phyloP scores from a whole-genome alignment of 768 basidiomycete species.

The Porpolomopsis calyptriformis region DNA sequence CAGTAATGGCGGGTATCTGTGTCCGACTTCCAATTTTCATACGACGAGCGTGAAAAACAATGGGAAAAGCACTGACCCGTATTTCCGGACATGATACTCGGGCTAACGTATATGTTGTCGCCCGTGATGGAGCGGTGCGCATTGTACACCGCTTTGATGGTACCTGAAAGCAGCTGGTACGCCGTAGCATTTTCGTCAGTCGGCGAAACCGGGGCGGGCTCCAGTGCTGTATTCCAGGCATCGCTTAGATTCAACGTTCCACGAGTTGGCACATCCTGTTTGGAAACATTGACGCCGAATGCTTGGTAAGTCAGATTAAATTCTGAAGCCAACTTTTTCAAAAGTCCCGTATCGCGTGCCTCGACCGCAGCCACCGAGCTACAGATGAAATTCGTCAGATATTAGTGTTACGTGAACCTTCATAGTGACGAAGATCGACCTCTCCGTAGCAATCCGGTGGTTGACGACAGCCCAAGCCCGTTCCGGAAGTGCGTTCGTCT shows the following conservation, averaged over 20 bases:
- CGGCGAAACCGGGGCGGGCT: slow-evolving; percentile 60
- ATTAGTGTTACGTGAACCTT: too few relatives aligned
- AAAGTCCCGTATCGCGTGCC: slow-evolving; percentile 33
- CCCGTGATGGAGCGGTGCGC: slow-evolving; percentile 30
- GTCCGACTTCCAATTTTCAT: slow-evolving; percentile 10
- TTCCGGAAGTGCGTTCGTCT: slow-evolving; percentile 75
- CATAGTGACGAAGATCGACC: slow-evolving; percentile 26
- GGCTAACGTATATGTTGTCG: slow-evolving; percentile 35
- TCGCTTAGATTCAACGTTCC: slow-evolving; percentile 45
- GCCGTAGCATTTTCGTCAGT: slow-evolving; percentile 32
- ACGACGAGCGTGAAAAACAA: slow-evolving; percentile 1
- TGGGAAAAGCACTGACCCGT: slow-evolving; percentile 32
- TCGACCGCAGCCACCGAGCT: slow-evolving; percentile 36
- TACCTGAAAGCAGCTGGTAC: slow-evolving; percentile 48
- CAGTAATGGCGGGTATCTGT: slow-evolving; percentile 52
- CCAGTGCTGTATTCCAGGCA: slow-evolving; percentile 39
- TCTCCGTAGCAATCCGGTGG: slow-evolving; percentile 56
- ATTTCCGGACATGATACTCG: slow-evolving; percentile 51
- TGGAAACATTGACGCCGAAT: slow-evolving; percentile 37
- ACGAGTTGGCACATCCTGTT: slow-evolving; percentile 20
- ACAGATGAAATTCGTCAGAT: slow-evolving; percentile 11
- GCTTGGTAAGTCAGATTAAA: slow-evolving; percentile 52
- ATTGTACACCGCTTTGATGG: slow-evolving; percentile 52
- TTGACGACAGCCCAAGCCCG: slow-evolving; percentile 58
- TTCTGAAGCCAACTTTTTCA: slow-evolving; percentile 35